These are phyloP conservation scores for Ophiostoma himal-ulmi DNA, from an alignment of 2,329 filamentous ascomycete species.

Conservation along the genomic window DNA sequence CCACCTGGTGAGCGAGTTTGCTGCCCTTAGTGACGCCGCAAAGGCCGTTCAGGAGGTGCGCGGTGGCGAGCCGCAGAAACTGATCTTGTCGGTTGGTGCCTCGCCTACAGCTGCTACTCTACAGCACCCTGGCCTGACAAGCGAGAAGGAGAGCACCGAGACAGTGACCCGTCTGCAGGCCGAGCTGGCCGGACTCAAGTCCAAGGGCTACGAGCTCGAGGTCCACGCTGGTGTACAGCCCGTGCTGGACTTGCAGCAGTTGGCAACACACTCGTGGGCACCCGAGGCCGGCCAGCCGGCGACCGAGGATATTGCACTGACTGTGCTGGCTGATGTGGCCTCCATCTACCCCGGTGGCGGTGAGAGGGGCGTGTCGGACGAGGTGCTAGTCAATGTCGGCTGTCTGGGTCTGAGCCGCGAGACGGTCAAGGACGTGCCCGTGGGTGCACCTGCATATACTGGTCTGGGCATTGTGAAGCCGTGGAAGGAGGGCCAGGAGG, in stretches of 20 bases:
- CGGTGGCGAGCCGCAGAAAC: constrained; percentile 23
- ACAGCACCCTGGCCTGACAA: constrained; percentile 45
- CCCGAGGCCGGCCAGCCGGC: constrained; percentile 28
- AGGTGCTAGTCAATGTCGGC: constrained; percentile 65
- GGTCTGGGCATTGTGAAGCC: constrained; percentile 65
- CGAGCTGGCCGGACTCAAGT: constrained; percentile 37
- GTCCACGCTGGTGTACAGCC: constrained; percentile 74
- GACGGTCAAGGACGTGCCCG: constrained; percentile 51
- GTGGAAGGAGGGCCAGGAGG: constrained; percentile 38
- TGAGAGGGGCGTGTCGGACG: constrained; percentile 44
- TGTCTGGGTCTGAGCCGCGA: constrained; percentile 66
- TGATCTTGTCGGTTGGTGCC: constrained; percentile 65
- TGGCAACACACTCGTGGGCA: constrained; percentile 60
- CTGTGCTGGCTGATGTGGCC: constrained; percentile 65
- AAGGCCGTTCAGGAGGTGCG: constrained; percentile 18
- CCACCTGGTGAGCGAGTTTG: constrained; percentile 55
- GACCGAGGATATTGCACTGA: constrained; percentile 56
- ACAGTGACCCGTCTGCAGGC: constrained; percentile 33
- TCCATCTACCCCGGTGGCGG: constrained; percentile 60
- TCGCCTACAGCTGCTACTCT: constrained; percentile 66
- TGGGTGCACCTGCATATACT: constrained; percentile 41
- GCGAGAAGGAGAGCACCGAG: background rate
- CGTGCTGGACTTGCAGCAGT: constrained; percentile 70
- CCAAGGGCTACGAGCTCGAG: constrained; percentile 49
- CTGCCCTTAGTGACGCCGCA: constrained; percentile 45